Evolutionary conservation across 345 rosid genomes (phyloP), one percentile per base, ranked within the genome.

Genomic region (Dipteronia sinensis): DNA sequence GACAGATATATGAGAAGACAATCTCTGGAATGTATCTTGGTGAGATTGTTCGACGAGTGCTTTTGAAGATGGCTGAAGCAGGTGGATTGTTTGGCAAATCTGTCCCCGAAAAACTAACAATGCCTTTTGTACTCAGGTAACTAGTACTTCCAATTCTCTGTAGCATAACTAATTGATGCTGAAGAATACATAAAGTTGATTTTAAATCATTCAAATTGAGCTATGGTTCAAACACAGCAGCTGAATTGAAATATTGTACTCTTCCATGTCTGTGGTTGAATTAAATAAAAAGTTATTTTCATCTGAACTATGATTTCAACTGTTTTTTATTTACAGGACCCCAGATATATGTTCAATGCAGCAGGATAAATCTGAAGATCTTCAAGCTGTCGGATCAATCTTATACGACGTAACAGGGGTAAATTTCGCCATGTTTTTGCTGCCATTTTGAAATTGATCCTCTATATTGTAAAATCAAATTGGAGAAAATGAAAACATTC

Each of bases 21-120:
- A 93, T 93, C 80, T 88, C 98, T 47, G 98, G 98, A 74, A 95
- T 95, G 98, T 93, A 93, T 81, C 90, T 89, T n/a, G 98, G 97
- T 71, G 98, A 95, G 86, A 93, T 93, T 78, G 95, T 85, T 15
- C 83, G 94, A 17, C 77, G 92, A 78, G 92, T 82, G 64, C 83
- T 92, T 31, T 80, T 87, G 23, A 76, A 84, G 68, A 89, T 95
- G 90, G 89, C 91, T 47, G 81, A 82, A 81, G 92, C 79, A 78
- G 86, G 87, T 76, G 88, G 81, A 66, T 70, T 91, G 70, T 93
- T 95, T 51, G 90, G 93, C 44, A 71, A 82, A 62, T 68, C 62
- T 0, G 49, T 80, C 69, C 92, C 90, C 5, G 75, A 76, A 47
- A 89, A 91, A 77, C 83, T 91, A 29, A 80, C 84, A 68, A 78